Base-by-base conservation (phyloP, 2,329 filamentous ascomycete genomes). In the Alternaria viburni region DNA sequence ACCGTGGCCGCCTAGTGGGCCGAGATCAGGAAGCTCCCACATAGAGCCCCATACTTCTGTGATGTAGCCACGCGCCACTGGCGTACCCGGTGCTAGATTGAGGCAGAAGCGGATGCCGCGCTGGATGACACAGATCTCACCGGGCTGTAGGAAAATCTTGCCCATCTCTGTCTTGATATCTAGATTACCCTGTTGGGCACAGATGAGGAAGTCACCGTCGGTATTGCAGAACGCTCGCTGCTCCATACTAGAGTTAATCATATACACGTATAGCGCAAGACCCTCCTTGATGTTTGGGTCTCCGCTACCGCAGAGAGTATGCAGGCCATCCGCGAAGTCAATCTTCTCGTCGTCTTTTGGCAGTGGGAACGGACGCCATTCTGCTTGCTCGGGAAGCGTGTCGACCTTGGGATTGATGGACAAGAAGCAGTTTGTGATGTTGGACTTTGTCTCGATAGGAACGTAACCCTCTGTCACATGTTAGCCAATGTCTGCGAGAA, bases 221-320 rank as follows among this genome's bases (percentile, higher is more conserved):
- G 78, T 76, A 69, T 84, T 86, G 68, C 79, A 81, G 65, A 84
- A 85, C 0, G 83, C 82, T 36, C 81, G 76, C 6, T 77, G 75
- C 5, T 75, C 72, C 85, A 86, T 86, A 52, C 75, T 81, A 1
- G 74, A 71, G 65, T 85, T 85, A 67, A 83, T 80, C 64, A 80
- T 78, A 69, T 85, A 86, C 32, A 85, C 78, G 67, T 86, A 84
- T 1, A 83, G 74, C 5, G 84, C 84, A 21, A 86, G 73, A 7
- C 85, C 84, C 59, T 86, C 83, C 58, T 79, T 77, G 26, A 84
- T 77, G n/a, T 82, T 86, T 6, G 85, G 81, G 45, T 86, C 84
- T 9, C 85, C 85, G 25, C 82, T 82, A 6, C 85, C 85, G 21
- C 79, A 83, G 9, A 86, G 74, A 2, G 84, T 85, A 69, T 84